Conservation (phyloP, 352 stramenopile genomes). For the Pythium plurisporium region DNA sequence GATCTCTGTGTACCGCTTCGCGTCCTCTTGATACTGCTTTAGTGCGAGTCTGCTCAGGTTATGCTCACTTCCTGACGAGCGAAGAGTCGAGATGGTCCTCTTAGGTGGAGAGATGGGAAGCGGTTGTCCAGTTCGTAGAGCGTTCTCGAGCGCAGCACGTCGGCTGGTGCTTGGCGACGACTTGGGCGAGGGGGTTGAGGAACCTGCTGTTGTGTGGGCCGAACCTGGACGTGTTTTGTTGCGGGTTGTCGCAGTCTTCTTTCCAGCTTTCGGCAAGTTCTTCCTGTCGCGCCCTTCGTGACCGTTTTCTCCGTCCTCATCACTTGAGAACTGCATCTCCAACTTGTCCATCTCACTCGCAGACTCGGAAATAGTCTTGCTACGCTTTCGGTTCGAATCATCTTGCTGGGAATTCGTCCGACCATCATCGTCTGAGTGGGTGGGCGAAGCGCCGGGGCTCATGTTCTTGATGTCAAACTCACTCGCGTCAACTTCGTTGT, state of each 20-base stretch:
- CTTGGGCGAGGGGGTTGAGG: background rate
- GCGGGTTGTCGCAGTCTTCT: constrained; percentile 7
- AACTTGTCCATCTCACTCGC: constrained; percentile 31
- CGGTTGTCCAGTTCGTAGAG: constrained; percentile 21
- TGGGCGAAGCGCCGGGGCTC: constrained; percentile 11
- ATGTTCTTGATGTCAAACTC: constrained; percentile 57
- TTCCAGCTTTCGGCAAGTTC: background rate
- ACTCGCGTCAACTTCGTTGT: constrained; percentile 82
- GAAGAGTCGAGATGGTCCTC: constrained; percentile 2
- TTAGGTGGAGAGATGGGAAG: constrained; percentile 22
- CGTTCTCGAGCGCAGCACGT: constrained; percentile 16
- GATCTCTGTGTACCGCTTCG: constrained; percentile 73
- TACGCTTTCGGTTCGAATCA: constrained; percentile 20
- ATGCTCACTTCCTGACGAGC: constrained; percentile 21
- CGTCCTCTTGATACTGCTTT: constrained; percentile 71
- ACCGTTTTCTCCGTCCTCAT: constrained; percentile 17
- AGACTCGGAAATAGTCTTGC: constrained; percentile 37
- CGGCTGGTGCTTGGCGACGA: constrained; percentile 10
- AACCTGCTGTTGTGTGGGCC: background rate
- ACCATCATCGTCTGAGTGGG: constrained; percentile 3
- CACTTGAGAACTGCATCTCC: constrained; percentile 27
- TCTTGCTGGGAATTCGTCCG: constrained; percentile 2
- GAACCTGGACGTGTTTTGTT: constrained; percentile 21
- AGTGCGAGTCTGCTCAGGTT: constrained; percentile 52
- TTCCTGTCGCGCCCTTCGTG: background rate